Evolutionary conservation across 495 filamentous ascomycete genomes (phyloP).

Genomic region (Hypoxylon fragiforme): DNA sequence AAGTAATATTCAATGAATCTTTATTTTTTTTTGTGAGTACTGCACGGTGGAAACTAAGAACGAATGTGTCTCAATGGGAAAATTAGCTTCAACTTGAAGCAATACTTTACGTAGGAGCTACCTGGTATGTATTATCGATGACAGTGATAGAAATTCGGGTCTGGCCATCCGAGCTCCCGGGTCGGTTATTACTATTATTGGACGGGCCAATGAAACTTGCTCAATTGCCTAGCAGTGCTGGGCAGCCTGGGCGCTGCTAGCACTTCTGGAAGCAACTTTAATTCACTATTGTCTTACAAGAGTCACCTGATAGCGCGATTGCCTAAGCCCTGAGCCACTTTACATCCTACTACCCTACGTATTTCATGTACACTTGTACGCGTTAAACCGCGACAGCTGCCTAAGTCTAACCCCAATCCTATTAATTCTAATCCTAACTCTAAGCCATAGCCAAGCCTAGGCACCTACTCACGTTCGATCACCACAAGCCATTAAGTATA

Average conservation of each 20-base stretch:
- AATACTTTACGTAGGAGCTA: background rate
- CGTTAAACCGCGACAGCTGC: conserved; percentile 23
- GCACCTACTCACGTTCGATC: no score
- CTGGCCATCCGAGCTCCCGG: conserved; percentile 10
- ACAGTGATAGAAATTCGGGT: conserved; percentile 1
- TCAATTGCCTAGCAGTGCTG: conserved; percentile 25
- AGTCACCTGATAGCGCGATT: conserved; percentile 28
- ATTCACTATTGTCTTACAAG: background rate
- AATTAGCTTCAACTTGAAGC: background rate
- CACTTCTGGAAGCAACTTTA: no score
- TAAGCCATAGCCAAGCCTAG: no score
- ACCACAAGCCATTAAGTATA: no score
- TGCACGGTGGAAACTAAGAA: no score
- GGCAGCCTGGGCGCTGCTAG: no score
- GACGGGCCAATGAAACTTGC: conserved; percentile 27
- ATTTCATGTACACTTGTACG: no score
- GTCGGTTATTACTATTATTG: conserved; percentile 5
- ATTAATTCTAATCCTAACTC: no score
- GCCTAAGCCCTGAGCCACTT: conserved; percentile 5
- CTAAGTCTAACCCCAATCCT: conserved; percentile 8
- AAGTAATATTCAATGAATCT: no score
- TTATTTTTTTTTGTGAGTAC: no score
- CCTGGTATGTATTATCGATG: conserved; percentile 2
- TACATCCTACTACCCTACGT: no score
- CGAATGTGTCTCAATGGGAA: background rate